These are phyloP conservation scores for Tephrocybe sp. DNA, from an alignment of 768 basidiomycete species.

Conservation along the genomic window DNA sequence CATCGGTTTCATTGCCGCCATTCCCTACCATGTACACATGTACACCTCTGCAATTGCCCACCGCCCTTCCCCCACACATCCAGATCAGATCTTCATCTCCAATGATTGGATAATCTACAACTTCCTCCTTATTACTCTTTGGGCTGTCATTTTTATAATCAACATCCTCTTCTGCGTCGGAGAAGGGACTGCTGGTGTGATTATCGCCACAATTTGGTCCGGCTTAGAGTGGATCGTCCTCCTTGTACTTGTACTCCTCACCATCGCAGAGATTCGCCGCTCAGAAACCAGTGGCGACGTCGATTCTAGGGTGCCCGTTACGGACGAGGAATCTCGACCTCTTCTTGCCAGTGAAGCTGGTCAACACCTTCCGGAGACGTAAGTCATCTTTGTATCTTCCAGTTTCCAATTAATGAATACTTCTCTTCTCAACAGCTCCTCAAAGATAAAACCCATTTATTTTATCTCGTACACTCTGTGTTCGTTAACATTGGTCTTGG, in stretches of 20 bases:
- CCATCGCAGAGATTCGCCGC: not conserved
- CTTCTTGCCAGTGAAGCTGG: not conserved
- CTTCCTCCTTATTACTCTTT: conserved; percentile 12
- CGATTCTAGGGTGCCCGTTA: not conserved
- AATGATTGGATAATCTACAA: conserved; percentile 3
- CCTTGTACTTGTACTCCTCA: conserved; percentile 1
- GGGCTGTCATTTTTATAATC: conserved; percentile 8
- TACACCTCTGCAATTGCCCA: conserved; percentile 6
- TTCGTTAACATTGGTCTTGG: conserved; percentile 7
- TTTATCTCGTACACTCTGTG: conserved; percentile 11
- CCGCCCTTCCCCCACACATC: not conserved
- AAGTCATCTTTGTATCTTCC: not conserved
- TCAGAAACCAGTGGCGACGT: not conserved
- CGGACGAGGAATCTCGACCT: conserved; percentile 4
- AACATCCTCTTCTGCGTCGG: conserved; percentile 13
- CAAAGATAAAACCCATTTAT: conserved; percentile 3
- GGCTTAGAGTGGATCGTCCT: conserved; percentile 10
- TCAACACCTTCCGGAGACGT: not conserved
- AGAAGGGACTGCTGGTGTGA: not conserved
- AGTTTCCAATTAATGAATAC: not conserved
- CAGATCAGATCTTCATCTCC: conserved; percentile 8
- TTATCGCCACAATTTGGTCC: conserved; percentile 10
- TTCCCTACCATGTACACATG: conserved; percentile 11
- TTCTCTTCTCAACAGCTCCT: not conserved
- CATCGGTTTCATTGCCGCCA: conserved; percentile 9